phyloP scores from a whole-genome alignment of 257 asterid species.

The Solanum pinnatisectum region DNA sequence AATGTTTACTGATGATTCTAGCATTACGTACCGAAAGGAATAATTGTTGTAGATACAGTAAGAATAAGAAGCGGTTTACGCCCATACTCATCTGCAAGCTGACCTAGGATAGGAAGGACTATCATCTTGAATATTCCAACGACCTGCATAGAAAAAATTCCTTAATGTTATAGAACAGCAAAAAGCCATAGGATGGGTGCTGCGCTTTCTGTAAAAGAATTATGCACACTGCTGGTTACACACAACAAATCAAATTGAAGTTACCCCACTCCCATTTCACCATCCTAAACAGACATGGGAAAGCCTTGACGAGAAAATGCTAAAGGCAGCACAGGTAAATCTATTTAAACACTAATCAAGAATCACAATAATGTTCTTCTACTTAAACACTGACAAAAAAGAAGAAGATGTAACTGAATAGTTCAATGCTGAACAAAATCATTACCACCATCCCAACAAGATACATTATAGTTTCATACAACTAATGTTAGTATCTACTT shows the following conservation, averaged over 20 bases:
- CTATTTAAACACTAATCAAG: neutral
- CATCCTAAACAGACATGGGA: neutral
- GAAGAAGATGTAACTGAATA: neutral
- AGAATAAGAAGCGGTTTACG: slow-evolving; percentile 84
- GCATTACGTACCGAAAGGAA: slow-evolving; percentile 56
- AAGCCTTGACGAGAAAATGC: neutral
- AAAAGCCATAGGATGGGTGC: neutral
- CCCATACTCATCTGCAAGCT: slow-evolving; percentile 87
- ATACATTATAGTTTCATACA: neutral
- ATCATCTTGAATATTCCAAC: slow-evolving; percentile 88
- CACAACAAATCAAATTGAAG: neutral
- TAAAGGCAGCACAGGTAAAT: neutral
- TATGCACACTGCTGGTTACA: neutral
- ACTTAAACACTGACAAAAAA: neutral
- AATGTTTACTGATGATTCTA: neutral
- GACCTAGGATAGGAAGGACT: slow-evolving; percentile 79
- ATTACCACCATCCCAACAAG: neutral
- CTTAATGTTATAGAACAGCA: neutral
- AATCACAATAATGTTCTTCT: neutral
- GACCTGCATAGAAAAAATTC: slow-evolving; percentile 31
- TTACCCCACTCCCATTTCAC: neutral
- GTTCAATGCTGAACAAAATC: neutral
- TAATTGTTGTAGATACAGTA: slow-evolving; percentile 65
- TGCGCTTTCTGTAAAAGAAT: neutral
- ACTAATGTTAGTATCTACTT: neutral